Base-by-base conservation (phyloP, 1,139 yeast species). In the Candida pseudoviswanathii region DNA sequence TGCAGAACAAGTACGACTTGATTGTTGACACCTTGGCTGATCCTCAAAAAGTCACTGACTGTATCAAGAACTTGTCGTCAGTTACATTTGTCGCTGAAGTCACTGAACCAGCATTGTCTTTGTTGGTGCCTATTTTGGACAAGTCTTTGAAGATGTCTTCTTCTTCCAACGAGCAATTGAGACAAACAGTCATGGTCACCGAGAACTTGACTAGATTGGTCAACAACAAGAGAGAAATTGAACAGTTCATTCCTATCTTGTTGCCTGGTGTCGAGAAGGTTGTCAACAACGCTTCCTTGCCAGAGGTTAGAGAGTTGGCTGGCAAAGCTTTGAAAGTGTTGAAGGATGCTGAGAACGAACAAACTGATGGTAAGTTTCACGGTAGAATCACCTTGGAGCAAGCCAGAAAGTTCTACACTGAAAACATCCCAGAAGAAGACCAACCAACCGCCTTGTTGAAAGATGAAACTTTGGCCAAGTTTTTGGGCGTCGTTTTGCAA, bases 1-100 rank as follows among this genome's bases (percentile, higher is more conserved):
- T 94, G 62, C 83, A 85, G 50, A 91, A 94, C 60, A 88, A 96
- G 66, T 86, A 83, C 65, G 94, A 90, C 56, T 73, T 90, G 54
- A 90, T 94, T 65, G 88, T 89, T 45, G 88, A 86, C 54, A 94
- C 98, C 46, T 80, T 94, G 67, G 90, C 96, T 45, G 89, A 94
- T 64, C 98, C 98, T 43, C 79, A 78, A 57, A 88, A 87, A 65
- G 96, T 92, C 46, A 88, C 97, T 51, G 87, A 84, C 52, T 91
- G 97, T 70, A 89, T 94, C 68, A 89, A 88, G 70, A 84, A 92
- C 46, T 80, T 94, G 55, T 87, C 97, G 2, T 89, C 96, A 44
- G 98, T 94, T 48, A 94, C 99, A 0, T 94, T 94, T 68, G 99
- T 94, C 46, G 97, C 99, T 44, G 99, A 94, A 74, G 99, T 94